phyloP scores from a whole-genome alignment of 2,329 filamentous ascomycete genomes.

The Kalmusia sp. region DNA sequence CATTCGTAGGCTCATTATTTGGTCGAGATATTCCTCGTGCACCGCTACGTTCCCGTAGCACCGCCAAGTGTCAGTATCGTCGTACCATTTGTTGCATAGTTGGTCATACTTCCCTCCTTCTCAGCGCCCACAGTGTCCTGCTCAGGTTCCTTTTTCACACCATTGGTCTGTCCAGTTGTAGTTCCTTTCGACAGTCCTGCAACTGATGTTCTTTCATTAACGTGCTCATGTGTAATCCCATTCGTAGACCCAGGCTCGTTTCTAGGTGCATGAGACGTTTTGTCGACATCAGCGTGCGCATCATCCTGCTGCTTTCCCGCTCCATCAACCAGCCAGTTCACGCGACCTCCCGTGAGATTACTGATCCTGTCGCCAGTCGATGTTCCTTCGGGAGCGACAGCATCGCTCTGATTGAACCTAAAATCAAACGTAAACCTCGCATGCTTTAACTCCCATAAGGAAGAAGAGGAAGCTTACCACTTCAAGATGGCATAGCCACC shows the following conservation, averaged over 20 bases:
- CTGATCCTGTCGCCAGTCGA: constrained; percentile 53
- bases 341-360: constrained; percentile 46
- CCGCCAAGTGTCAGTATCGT: background rate
- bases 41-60: background rate
- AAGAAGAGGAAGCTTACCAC: constrained; percentile 30
- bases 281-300: constrained; percentile 3
- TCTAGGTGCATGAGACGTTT: constrained; percentile 11
- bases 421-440: background rate
- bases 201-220: background rate
- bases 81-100: background rate
- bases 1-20: no score
- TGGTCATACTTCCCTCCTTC: background rate
- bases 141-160: constrained; percentile 1
- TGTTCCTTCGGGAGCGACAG: constrained; percentile 34
- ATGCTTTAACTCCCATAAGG: no score
- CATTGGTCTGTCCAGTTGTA: constrained; percentile 4
- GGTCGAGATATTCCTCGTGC: no score
- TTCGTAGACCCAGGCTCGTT: constrained; percentile 6
- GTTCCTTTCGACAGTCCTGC: constrained; percentile 7
- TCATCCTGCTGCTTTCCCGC: constrained; percentile 15
- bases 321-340: constrained; percentile 43
- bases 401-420: constrained; percentile 35
- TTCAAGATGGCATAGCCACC: constrained; percentile 62
- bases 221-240: constrained; percentile 1
- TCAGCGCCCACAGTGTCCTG: background rate